phyloP scores from a whole-genome alignment of 2,329 filamentous ascomycete genomes.

The Talaromyces funiculosus region DNA sequence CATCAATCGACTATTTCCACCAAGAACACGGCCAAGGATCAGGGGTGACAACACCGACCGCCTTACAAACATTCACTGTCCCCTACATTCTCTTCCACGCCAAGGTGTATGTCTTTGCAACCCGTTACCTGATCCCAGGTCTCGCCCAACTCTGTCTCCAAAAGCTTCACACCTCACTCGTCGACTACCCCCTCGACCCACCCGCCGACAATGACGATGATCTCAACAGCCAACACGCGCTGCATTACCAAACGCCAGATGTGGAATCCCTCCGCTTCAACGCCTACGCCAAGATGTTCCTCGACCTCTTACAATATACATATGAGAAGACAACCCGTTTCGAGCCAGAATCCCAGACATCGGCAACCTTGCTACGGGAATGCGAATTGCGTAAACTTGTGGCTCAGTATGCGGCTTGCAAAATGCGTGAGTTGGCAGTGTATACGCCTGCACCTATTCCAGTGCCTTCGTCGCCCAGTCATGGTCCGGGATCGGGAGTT shows the following conservation, averaged over 20 bases:
- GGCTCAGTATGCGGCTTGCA: conserved; percentile 37
- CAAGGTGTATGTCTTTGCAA: conserved; percentile 42
- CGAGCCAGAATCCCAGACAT: conserved; percentile 33
- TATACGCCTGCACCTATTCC: conserved; percentile 20
- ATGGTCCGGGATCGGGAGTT: conserved; percentile 9
- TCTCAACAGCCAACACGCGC: neutral
- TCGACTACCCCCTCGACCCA: conserved; percentile 26
- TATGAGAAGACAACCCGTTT: conserved; percentile 36
- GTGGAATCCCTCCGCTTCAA: conserved; percentile 20
- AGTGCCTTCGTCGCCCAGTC: conserved; percentile 11
- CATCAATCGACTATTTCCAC: conserved; percentile 30
- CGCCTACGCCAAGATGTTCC: conserved; percentile 29
- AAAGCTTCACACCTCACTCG: conserved; percentile 35
- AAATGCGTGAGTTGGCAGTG: conserved; percentile 33
- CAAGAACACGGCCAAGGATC: conserved; percentile 11
- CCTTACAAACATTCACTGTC: conserved; percentile 19
- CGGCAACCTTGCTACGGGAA: conserved; percentile 32
- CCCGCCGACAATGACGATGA: conserved; percentile 17
- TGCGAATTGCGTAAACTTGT: conserved; percentile 38
- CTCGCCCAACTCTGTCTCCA: conserved; percentile 37
- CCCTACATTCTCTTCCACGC: conserved; percentile 40
- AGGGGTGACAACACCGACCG: conserved; percentile 1
- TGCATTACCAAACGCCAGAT: neutral
- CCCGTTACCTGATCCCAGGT: conserved; percentile 36
- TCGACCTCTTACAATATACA: conserved; percentile 35